phyloP scores from a whole-genome alignment of 2,329 filamentous ascomycete species.

The Apiospora arundinis region DNA sequence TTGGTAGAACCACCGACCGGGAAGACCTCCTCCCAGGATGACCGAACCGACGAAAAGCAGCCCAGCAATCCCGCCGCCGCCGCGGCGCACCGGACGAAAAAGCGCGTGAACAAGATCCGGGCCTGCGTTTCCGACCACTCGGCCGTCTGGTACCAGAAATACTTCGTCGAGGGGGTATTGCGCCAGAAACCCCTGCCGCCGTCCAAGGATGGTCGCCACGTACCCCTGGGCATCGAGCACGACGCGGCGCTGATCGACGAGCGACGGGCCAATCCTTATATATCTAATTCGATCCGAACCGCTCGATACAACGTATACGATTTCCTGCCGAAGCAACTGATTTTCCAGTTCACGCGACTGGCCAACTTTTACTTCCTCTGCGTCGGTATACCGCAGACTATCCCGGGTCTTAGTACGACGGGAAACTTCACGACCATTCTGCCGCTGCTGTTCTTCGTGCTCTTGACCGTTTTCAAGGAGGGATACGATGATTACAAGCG shows the following conservation, averaged over 20 bases:
- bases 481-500: constrained; percentile 85
- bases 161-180: constrained; percentile 58
- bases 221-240: constrained; percentile 50
- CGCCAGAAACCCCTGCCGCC: constrained; percentile 71
- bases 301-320: constrained; percentile 85
- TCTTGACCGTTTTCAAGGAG: constrained; percentile 83
- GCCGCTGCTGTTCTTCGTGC: constrained; percentile 76
- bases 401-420: constrained; percentile 77
- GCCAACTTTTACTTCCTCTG: constrained; percentile 90
- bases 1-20: background rate
- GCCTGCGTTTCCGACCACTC: constrained; percentile 16
- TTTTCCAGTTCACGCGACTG: constrained; percentile 85
- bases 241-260: constrained; percentile 53
- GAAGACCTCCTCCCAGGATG: constrained; percentile 18
- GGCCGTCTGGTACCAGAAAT: constrained; percentile 43
- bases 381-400: constrained; percentile 83
- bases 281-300: constrained; percentile 74
- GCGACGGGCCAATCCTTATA: constrained; percentile 55
- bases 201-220: constrained; percentile 71
- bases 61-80: background rate
- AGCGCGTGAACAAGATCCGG: constrained; percentile 7
- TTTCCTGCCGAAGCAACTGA: constrained; percentile 83
- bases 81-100: background rate
- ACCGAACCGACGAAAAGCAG: background rate
- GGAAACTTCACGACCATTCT: constrained; percentile 77